Base-by-base conservation (phyloP, 2,329 filamentous ascomycete genomes). In the Corynespora cassiicola region DNA sequence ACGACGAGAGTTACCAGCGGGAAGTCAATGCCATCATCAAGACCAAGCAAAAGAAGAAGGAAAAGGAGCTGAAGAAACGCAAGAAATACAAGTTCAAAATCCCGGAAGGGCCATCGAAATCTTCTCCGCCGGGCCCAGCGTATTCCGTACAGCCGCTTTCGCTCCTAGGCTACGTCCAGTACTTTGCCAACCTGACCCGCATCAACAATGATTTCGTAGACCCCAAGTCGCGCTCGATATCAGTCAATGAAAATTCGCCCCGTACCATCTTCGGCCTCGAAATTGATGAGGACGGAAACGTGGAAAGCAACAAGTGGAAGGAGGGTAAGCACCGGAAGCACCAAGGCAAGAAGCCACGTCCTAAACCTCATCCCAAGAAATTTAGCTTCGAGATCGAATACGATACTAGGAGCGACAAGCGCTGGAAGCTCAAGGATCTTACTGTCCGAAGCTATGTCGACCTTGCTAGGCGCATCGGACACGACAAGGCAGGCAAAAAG, bases 111-210 rank as follows among this genome's bases (percentile, higher is more conserved):
- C 94, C 94, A 2, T 81, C 88, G 0, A 84, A 86, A 54, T 79
- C 80, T 2, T 71, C 86, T 6, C 82, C 82, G 5, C 92, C 92
- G 0, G 94, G 94, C 0, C 94, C 94, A 1, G 94, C 89, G 6
- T 97, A 99, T 69, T 90, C 85, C 14, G 84, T 87, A 6, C 94
- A 99, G 63, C 75, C 88, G 0, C 75, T 97, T 23, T 88, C 89
- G 0, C 75, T 91, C 46, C 77, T 86, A 3, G 84, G 88, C 5
- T 96, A 90, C 67, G 90, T 84, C 4, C 94, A 99, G 59, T 96
- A 95, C 68, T 96, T 84, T 67, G 90, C 92, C 45, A 99, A 99
- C 65, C 73, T 99, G n/a, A 97, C 92, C 0, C 73, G 82, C 42
- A 85, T 96, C 69, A 95, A 97, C 70, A 88, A 90, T 54, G 81